These are phyloP conservation scores for Suhomyces panamericanus DNA, from an alignment of 1,139 yeast species.

Conservation along the genomic window DNA sequence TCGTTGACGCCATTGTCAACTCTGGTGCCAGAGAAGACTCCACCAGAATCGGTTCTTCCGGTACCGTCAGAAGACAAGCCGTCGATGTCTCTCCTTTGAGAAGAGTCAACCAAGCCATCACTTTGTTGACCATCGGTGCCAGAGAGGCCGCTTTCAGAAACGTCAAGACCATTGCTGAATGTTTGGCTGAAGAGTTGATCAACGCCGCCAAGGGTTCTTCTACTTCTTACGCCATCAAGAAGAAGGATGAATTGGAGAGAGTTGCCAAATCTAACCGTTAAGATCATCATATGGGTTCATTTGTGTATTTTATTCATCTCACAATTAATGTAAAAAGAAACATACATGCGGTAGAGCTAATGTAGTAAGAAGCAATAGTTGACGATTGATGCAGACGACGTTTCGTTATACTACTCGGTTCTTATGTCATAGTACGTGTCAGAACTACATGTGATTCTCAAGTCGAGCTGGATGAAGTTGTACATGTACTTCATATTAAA, in stretches of 20 bases:
- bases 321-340: constrained; percentile 20
- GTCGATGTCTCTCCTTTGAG: constrained; percentile 99
- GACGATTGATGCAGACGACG: too few species aligned
- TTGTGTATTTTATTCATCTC: constrained; percentile 23
- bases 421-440: too few species aligned
- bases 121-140: constrained; percentile 98
- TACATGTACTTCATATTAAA: too few species aligned
- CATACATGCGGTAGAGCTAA: not conserved
- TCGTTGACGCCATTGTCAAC: constrained; percentile 99
- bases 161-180: constrained; percentile 99
- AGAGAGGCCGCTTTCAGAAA: constrained; percentile 99
- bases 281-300: constrained; percentile 27
- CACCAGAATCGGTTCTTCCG: constrained; percentile 99
- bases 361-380: too few species aligned
- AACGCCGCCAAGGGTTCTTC: constrained; percentile 99
- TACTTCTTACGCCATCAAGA: constrained; percentile 99
- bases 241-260: constrained; percentile 99
- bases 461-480: too few species aligned
- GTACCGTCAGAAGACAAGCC: constrained; percentile 99
- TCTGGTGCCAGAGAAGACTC: constrained; percentile 99
- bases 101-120: constrained; percentile 99
- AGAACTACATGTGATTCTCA: too few species aligned
- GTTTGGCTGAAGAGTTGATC: constrained; percentile 99
- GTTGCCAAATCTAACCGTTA: constrained; percentile 99
- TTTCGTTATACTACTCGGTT: too few species aligned